Percentiles rank a stretch among this genome's conserved stretches.
Evolutionary conservation across 2,329 filamentous ascomycete species (phyloP).

Genomic region (Penicillium sp.): DNA sequence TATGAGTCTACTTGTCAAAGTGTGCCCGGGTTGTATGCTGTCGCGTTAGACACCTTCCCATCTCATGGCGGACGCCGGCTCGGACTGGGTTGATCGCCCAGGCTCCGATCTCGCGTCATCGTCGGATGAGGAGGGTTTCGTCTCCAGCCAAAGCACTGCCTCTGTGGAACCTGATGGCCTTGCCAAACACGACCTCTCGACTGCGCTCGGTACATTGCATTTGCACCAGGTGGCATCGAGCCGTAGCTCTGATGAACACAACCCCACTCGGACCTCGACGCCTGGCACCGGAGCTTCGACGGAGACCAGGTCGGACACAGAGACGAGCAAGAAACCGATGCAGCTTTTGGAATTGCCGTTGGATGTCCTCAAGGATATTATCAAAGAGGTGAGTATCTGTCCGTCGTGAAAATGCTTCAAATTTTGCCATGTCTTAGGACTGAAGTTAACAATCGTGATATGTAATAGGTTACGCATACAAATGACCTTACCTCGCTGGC

Average conservation of each 20-base stretch:
- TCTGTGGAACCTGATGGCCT: constrained; percentile 17
- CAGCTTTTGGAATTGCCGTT: constrained; percentile 71
- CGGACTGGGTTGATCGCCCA: constrained; percentile 24
- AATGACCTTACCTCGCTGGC: constrained; percentile 79
- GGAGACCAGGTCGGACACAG: neutral
- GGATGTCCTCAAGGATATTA: constrained; percentile 74
- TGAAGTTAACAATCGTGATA: neutral
- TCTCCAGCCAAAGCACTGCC: constrained; percentile 28
- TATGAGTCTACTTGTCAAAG: neutral
- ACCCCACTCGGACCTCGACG: constrained; percentile 9
- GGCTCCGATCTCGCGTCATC: constrained; percentile 23
- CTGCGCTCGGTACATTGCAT: constrained; percentile 10
- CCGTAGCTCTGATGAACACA: constrained; percentile 6
- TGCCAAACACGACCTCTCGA: constrained; percentile 6
- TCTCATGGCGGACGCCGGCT: constrained; percentile 28
- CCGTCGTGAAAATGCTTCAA: neutral
- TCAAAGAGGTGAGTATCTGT: constrained; percentile 63
- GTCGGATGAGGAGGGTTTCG: constrained; percentile 32
- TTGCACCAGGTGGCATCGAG: constrained; percentile 10
- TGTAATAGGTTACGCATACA: constrained; percentile 67
- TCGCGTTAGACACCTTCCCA: constrained; percentile 2
- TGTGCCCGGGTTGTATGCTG: neutral
- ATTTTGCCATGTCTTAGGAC: neutral
- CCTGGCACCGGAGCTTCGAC: constrained; percentile 6
- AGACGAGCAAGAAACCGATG: constrained; percentile 52